Evolutionary conservation across 129 eudicot genomes (phyloP).

Genomic region (Pulicaria dysenterica): DNA sequence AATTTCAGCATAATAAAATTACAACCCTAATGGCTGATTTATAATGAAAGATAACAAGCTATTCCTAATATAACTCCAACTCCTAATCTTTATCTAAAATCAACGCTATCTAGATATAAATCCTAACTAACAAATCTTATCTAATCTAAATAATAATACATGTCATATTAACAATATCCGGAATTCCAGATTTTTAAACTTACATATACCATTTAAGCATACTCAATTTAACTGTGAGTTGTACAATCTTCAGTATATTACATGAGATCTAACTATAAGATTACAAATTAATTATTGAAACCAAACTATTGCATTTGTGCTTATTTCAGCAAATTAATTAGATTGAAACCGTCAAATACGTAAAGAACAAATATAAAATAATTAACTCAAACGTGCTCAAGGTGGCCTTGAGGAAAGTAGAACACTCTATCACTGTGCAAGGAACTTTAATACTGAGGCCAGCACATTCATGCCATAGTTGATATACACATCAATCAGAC

Average conservation of each 20-base stretch:
- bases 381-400: conserved; percentile 44
- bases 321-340: neutral
- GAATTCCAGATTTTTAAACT: no score
- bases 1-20: no score
- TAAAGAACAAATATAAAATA: neutral
- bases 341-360: no score
- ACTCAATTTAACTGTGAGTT: neutral
- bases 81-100: no score
- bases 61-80: no score
- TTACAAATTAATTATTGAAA: conserved; percentile 7
- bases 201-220: neutral
- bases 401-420: conserved; percentile 48
- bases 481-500: no score
- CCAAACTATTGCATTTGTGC: conserved; percentile 9
- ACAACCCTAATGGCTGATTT: no score
- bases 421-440: conserved; percentile 34
- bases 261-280: neutral
- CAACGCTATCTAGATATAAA: no score
- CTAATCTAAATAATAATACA: no score
- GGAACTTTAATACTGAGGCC: conserved; percentile 33
- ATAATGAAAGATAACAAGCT: no score
- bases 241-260: neutral
- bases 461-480: conserved; percentile 43
- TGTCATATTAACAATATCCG: no score
- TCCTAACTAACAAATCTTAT: no score